phyloP scores from a whole-genome alignment of 805 yeast species.

The Yarrowia sp. region DNA sequence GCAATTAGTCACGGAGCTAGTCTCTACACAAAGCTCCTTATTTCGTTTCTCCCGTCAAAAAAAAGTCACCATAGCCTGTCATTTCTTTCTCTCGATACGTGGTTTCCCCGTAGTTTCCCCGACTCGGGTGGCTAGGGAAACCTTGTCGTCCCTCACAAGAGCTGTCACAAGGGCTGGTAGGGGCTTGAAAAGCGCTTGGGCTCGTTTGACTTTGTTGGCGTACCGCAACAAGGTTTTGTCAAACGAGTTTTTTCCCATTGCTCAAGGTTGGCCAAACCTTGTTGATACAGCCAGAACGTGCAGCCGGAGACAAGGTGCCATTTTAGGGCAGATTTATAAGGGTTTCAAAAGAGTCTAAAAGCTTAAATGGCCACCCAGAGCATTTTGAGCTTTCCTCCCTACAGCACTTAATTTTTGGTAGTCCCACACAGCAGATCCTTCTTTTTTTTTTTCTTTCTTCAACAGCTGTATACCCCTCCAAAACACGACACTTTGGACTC shows the following conservation, averaged over 20 bases:
- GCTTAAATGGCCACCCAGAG: neutral
- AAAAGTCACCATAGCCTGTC: neutral
- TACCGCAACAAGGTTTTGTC: neutral
- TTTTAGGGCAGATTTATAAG: conserved; percentile 19
- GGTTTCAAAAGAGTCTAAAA: conserved; percentile 1
- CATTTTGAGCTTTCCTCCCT: conserved; percentile 21
- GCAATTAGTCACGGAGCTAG: neutral
- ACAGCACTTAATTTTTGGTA: conserved; percentile 11
- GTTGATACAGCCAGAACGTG: conserved; percentile 1
- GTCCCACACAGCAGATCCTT: conserved; percentile 17
- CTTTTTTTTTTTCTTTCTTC: neutral
- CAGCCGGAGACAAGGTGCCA: conserved; percentile 26
- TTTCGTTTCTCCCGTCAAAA: neutral
- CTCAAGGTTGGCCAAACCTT: neutral
- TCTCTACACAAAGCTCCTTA: neutral
- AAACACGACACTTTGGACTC: neutral
- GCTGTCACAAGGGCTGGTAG: conserved; percentile 21
- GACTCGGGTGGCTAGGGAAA: conserved; percentile 13
- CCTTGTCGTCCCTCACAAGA: neutral
- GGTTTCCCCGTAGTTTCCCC: conserved; percentile 16
- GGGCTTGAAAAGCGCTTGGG: neutral
- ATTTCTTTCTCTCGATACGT: neutral
- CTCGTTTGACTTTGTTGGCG: neutral
- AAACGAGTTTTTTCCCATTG: conserved; percentile 1
- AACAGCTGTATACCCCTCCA: neutral